phyloP scores from a whole-genome alignment of 371 early-diverging fungal species.

The Syncephalis fuscata region DNA sequence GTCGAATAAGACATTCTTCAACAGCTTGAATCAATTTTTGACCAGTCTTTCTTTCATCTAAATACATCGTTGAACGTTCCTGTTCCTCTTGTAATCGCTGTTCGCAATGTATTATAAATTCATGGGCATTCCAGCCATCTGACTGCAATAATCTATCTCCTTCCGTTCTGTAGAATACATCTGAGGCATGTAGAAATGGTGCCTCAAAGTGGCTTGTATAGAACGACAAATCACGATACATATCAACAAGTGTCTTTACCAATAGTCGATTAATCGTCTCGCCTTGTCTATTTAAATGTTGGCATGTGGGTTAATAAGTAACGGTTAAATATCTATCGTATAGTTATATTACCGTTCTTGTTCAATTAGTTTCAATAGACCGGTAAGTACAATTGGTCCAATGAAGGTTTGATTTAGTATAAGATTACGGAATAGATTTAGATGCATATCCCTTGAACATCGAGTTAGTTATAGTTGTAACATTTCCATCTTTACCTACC shows the following conservation, averaged over 20 bases:
- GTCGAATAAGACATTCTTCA: slow-evolving; percentile 38
- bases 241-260: slow-evolving; percentile 44
- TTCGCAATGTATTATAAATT: slow-evolving; percentile 41
- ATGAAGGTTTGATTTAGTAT: slow-evolving; percentile 29
- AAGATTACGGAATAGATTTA: slow-evolving; percentile 46
- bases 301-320: slow-evolving; percentile 1
- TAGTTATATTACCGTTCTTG: slow-evolving; percentile 35
- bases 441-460: slow-evolving; percentile 47
- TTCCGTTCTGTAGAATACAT: slow-evolving; percentile 46
- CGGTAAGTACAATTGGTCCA: slow-evolving; percentile 26
- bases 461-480: no score
- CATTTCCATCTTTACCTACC: no score
- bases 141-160: slow-evolving; percentile 32
- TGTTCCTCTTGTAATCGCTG: slow-evolving; percentile 48
- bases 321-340: slow-evolving; percentile 1
- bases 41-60: slow-evolving; percentile 46
- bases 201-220: slow-evolving; percentile 52
- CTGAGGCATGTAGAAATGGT: slow-evolving; percentile 38
- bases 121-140: slow-evolving; percentile 21
- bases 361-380: slow-evolving; percentile 30
- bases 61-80: slow-evolving; percentile 37
- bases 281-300: slow-evolving; percentile 21
- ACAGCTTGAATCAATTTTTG: slow-evolving; percentile 32
- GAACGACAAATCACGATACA: slow-evolving; percentile 59
- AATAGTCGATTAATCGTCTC: slow-evolving; percentile 28